Base-by-base conservation (phyloP, 805 yeast species). In the Saturnispora gosingensis region DNA sequence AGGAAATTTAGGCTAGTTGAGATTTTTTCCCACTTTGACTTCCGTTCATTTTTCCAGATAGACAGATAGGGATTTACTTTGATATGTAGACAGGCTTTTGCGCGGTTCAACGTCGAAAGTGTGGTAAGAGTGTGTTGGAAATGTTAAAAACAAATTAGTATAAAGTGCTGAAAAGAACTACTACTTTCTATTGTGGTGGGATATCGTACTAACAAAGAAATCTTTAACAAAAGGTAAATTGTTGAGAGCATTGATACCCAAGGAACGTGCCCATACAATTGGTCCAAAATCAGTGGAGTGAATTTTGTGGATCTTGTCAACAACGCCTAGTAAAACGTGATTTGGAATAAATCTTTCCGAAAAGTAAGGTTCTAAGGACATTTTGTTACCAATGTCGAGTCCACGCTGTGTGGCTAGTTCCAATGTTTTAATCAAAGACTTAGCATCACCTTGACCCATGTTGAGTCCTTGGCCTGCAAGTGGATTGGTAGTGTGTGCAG, bases 401-500 rank as follows among this genome's bases (percentile, higher is more conserved):
- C 99, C 99, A 44, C 96, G 73, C 40, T 72, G 71, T 2, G 78
- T 69, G 0, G 95, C 95, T 9, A 55, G 71, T 57, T 87, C 95
- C 27, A 93, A 61, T 0, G 91, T 86, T 2, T 64, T 70, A 1
- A 83, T 81, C 30, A 93, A 72, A 2, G 82, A 71, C 53, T 82
- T 81, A 2, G 88, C 97, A 64, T 93, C 99, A 27, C 85, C 83
- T 66, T 90, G 97, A 20, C 99, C 99, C 96, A 91, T 89, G 67
- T 93, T 93, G 52, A 93, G 76, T 25, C 99, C 99, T 68, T 93
- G 99, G 9, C 99, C 99, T 4, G 97, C 97, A 54, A 93, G 73
- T 2, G 99, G 99, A 65, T 93, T 98, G 1, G 96, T 88, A 0
- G 97, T 85, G 61, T 93, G 99, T 0, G 98, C 98, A 1, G 99